phyloP scores from a whole-genome alignment of 73 alveolate species.

The Tetrahymena elliotti region DNA sequence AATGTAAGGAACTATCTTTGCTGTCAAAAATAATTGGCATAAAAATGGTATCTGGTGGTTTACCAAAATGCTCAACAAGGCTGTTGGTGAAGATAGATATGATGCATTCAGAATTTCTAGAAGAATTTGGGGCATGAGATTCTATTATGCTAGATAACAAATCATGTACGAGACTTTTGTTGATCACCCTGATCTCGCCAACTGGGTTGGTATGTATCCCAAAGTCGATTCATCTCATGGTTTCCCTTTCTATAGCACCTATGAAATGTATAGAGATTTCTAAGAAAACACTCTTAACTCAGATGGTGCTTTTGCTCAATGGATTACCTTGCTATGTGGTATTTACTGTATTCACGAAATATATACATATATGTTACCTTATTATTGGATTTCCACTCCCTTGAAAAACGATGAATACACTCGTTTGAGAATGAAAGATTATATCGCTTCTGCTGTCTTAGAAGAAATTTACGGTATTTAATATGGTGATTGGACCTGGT shows the following conservation, averaged over 20 bases:
- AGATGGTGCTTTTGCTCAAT: constrained; percentile 43
- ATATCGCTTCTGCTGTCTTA: constrained; percentile 27
- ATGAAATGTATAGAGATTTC: constrained; percentile 44
- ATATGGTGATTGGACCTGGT: constrained; percentile 35
- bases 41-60: constrained; percentile 47
- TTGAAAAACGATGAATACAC: constrained; percentile 32
- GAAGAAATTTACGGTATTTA: constrained; percentile 34
- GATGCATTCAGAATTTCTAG: constrained; percentile 38
- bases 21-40: constrained; percentile 13
- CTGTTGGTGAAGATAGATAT: constrained; percentile 40
- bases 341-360: constrained; percentile 12
- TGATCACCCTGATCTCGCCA: constrained; percentile 37
- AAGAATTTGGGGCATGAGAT: constrained; percentile 18
- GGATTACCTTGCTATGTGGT: constrained; percentile 26
- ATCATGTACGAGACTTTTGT: constrained; percentile 18
- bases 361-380: constrained; percentile 30
- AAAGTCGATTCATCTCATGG: constrained; percentile 45
- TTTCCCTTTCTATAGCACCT: constrained; percentile 13
- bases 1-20: constrained; percentile 2
- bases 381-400: constrained; percentile 33
- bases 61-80: constrained; percentile 24
- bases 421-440: constrained; percentile 39
- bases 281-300: constrained; percentile 37
- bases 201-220: constrained; percentile 43
- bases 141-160: constrained; percentile 42